Conservation (phyloP, 75 land plant species). For the Selaginella tamariscina region DNA sequence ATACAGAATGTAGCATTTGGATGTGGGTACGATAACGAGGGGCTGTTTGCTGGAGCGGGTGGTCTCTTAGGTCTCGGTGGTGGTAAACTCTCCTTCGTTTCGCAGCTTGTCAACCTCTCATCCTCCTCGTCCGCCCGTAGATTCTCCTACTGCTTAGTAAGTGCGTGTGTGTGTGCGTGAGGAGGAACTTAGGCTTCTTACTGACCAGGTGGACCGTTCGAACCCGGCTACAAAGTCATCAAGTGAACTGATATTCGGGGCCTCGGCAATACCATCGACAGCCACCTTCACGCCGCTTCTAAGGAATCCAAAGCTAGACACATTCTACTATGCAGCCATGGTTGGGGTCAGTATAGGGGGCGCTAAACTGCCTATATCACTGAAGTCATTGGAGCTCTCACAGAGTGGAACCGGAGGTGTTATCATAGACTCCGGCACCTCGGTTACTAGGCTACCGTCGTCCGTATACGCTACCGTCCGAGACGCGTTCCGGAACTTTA, state of each 20-base stretch:
- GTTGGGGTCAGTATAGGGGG: constrained; percentile 69
- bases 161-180: too few species aligned
- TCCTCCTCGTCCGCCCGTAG: neutral
- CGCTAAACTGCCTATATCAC: constrained; percentile 24
- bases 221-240: constrained; percentile 25
- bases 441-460: constrained; percentile 48
- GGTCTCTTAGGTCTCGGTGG: constrained; percentile 72
- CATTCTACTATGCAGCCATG: constrained; percentile 63
- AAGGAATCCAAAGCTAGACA: constrained; percentile 42
- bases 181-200: neutral
- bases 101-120: neutral
- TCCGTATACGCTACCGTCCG: constrained; percentile 41
- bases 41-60: constrained; percentile 43
- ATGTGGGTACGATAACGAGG: constrained; percentile 70
- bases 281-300: constrained; percentile 43
- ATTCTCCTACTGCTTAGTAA: constrained; percentile 9
- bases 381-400: constrained; percentile 31
- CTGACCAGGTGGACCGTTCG: constrained; percentile 37
- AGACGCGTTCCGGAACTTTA: constrained; percentile 46
- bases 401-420: constrained; percentile 53
- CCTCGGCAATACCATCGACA: neutral
- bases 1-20: constrained; percentile 18
- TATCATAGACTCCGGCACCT: constrained; percentile 72
- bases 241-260: constrained; percentile 20
- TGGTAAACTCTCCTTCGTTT: constrained; percentile 22